phyloP scores from a whole-genome alignment of 2,329 filamentous ascomycete species.

The Exophiala spinifera region DNA sequence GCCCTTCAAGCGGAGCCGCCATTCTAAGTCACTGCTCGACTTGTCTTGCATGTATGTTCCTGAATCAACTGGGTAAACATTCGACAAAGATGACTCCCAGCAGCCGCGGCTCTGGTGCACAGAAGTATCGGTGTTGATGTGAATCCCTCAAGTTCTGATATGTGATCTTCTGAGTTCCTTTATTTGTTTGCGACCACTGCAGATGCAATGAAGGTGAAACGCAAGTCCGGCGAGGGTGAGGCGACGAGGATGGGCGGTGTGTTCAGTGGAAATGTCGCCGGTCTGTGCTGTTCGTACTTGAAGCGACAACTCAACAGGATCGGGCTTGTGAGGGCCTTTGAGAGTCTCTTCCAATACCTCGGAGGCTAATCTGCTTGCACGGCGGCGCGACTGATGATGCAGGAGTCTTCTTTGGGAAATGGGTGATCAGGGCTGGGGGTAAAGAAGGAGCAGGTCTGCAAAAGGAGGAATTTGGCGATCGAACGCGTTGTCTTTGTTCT shows the following conservation, averaged over 20 bases:
- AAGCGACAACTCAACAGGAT: neutral
- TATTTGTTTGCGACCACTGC: slow-evolving; percentile 4
- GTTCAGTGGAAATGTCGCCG: neutral
- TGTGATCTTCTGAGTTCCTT: slow-evolving; percentile 3
- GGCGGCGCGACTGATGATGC: slow-evolving; percentile 3
- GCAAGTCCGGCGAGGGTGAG: neutral
- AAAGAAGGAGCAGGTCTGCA: slow-evolving; percentile 3
- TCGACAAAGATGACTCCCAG: slow-evolving; percentile 3
- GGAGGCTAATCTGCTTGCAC: neutral
- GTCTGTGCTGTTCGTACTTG: neutral
- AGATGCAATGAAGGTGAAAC: slow-evolving; percentile 12
- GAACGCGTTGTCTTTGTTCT: slow-evolving; percentile 13
- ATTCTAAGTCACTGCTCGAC: slow-evolving; percentile 9
- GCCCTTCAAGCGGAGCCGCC: slow-evolving; percentile 23
- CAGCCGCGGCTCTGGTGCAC: neutral
- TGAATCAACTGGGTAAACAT: slow-evolving; percentile 11
- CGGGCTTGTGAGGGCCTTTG: neutral
- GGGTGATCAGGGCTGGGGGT: neutral
- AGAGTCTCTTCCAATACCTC: neutral
- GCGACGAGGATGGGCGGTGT: slow-evolving; percentile 1
- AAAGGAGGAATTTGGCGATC: slow-evolving; percentile 8
- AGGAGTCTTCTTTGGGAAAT: slow-evolving; percentile 5
- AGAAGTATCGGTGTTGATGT: slow-evolving; percentile 2
- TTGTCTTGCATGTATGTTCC: slow-evolving; percentile 16
- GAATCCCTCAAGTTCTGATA: neutral